Percentiles rank a stretch among this genome's conserved stretches.
These are phyloP conservation scores for Aspergillus carbonarius DNA, from an alignment of 2,329 filamentous ascomycete genomes.

Conservation along the genomic window DNA sequence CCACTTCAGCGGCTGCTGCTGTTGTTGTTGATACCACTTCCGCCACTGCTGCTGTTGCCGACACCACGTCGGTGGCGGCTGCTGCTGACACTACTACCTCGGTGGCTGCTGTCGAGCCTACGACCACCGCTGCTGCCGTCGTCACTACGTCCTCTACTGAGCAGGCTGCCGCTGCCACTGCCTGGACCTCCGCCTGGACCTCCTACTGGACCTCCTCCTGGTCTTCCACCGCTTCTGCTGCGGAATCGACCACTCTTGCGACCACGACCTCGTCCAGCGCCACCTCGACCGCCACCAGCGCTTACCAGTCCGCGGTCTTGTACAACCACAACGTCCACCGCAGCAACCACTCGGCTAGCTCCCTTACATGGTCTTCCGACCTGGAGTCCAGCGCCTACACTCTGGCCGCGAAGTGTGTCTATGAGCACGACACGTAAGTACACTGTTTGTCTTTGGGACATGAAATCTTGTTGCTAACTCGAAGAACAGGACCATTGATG, in stretches of 20 bases:
- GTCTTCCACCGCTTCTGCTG: slow-evolving; percentile 4
- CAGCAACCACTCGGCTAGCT: slow-evolving; percentile 70
- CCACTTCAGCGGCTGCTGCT: background rate
- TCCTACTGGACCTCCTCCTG: slow-evolving; percentile 14
- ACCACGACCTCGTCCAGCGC: slow-evolving; percentile 19
- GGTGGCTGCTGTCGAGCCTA: too few relatives aligned
- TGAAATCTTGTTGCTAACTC: slow-evolving; percentile 7
- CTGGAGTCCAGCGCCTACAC: slow-evolving; percentile 64
- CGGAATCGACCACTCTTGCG: slow-evolving; percentile 12
- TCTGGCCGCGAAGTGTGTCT: slow-evolving; percentile 67
- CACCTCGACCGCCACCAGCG: slow-evolving; percentile 13
- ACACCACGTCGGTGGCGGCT: background rate
- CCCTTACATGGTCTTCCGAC: slow-evolving; percentile 63
- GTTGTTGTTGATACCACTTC: background rate
- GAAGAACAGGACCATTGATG: slow-evolving; percentile 48
- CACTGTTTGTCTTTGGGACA: background rate
- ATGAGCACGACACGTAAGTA: slow-evolving; percentile 70
- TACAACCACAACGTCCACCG: slow-evolving; percentile 86
- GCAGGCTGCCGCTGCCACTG: background rate
- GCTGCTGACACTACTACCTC: background rate
- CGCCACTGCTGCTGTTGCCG: background rate
- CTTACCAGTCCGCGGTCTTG: slow-evolving; percentile 40
- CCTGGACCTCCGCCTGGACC: slow-evolving; percentile 14
- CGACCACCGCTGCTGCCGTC: background rate
- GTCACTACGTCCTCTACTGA: background rate